Evolutionary conservation across 495 filamentous ascomycete species (phyloP), one percentile per base, ranked within the genome.

Genomic region (Aspergillus bridgeri): DNA sequence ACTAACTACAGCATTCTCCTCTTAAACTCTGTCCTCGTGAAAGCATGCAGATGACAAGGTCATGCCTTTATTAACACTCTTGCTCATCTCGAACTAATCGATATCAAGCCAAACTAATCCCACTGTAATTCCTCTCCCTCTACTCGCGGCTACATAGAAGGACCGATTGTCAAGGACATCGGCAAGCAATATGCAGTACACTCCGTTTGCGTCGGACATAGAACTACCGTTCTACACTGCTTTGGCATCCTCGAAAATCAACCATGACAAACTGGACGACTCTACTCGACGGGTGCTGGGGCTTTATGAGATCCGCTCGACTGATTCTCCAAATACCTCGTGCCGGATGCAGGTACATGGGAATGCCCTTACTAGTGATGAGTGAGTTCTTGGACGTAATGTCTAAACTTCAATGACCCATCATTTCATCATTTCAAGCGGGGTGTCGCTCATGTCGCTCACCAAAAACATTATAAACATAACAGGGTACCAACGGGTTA

Each of bases 211-310:
- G 22, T 96, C 93, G 24, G 91, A 96, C 73, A 90, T 98, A 61
- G 94, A 98, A 66, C 79, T 97, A 21, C 91, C 91, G 20, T 98
- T 98, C 71, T 98, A 96, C 67, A 88, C 88, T 42, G 85, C 90
- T 42, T 83, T 98, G 22, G 92, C 92, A 47, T 84, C 86, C 8
- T 89, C 84, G 51, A 98, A 98, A 72, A 89, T 98, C 65, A 91
- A 98, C 65, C 87, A 96, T 83, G 94, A 97, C 74, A 95, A 89
- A 76, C 89, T 98, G 43, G 88, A 96, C 71, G 91, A 94, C 64
- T 94, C 94, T 17, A 89, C 92, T 20, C 89, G 93, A 29, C 83
- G 84, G 53, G 78, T 98, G 0, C 75, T 95, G n/a, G 94, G 94
- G 17, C 75, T 96, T 24, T 98, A 98, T 69, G 90, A 96, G 70